Percentiles rank a stretch among this genome's conserved stretches.
phyloP scores from a whole-genome alignment of 208 protist species.

The Trypanosoma lewisi region DNA sequence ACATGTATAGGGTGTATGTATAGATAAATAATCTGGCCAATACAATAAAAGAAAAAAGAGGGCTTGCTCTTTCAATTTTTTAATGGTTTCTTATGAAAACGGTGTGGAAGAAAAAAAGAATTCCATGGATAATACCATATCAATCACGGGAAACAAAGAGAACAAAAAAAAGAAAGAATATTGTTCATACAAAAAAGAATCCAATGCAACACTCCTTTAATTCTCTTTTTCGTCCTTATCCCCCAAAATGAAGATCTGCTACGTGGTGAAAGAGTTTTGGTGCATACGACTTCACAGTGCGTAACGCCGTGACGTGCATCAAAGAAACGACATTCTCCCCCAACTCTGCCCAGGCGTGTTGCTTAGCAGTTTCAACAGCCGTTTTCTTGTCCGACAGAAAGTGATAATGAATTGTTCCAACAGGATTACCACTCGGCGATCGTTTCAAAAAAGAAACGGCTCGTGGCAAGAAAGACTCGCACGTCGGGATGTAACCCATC shows the following conservation, averaged over 20 bases:
- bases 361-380: constrained; percentile 26
- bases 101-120: no score
- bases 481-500: constrained; percentile 91
- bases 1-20: no score
- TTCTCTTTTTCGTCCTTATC: background rate
- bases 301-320: constrained; percentile 33
- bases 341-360: constrained; percentile 52
- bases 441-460: constrained; percentile 75
- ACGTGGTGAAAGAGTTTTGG: constrained; percentile 86
- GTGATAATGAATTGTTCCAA: constrained; percentile 87
- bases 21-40: no score
- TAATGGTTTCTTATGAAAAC: no score
- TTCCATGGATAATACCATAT: no score
- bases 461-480: constrained; percentile 69
- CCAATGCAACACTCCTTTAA: no score
- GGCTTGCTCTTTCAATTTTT: no score
- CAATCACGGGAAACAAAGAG: no score
- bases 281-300: constrained; percentile 90
- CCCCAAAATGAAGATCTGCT: constrained; percentile 61
- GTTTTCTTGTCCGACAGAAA: constrained; percentile 64
- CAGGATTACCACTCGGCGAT: constrained; percentile 13
- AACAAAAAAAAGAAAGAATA: no score
- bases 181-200: no score
- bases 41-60: no score
- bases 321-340: constrained; percentile 33